Evolutionary conservation across 805 yeast genomes (phyloP).

Genomic region (Hanseniaspora occidentalis): DNA sequence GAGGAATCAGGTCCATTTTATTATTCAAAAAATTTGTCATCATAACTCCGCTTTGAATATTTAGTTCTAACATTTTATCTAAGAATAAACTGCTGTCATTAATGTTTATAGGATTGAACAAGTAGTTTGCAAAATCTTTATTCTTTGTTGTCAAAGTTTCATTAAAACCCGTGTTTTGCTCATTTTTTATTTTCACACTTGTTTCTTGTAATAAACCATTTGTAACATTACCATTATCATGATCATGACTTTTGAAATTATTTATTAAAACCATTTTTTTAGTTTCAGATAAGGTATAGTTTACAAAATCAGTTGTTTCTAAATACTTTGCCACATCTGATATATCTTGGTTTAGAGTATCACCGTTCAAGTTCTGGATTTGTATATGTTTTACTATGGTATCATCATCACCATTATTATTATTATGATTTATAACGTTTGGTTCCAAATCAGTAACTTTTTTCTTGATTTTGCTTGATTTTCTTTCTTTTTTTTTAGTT

Average conservation of each 20-base stretch:
- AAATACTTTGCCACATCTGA: too few species aligned
- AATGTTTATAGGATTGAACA: slow-evolving; percentile 5
- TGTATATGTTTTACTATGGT: neutral
- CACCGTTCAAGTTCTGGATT: too few species aligned
- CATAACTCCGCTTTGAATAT: slow-evolving; percentile 5
- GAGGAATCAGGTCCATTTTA: neutral
- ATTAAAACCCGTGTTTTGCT: neutral
- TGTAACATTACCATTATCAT: neutral
- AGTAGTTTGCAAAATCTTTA: slow-evolving; percentile 3
- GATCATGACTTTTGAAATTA: neutral
- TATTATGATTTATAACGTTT: neutral
- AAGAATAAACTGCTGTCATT: slow-evolving; percentile 5
- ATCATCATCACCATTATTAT: neutral
- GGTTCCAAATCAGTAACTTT: neutral
- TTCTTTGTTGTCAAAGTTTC: slow-evolving; percentile 1
- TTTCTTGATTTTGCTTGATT: neutral
- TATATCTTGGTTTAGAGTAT: too few species aligned
- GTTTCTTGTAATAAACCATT: neutral
- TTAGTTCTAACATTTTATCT: slow-evolving; percentile 7
- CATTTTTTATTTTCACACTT: neutral
- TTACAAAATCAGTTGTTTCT: slow-evolving; percentile 3
- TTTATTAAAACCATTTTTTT: neutral
- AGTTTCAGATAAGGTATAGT: neutral
- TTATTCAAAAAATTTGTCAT: slow-evolving; percentile 4
- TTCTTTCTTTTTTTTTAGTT: neutral